A percentile compares a stretch with the other conserved stretches of the same genome.
phyloP scores from a whole-genome alignment of 257 asterid species.

The Salvia rosmarinus region DNA sequence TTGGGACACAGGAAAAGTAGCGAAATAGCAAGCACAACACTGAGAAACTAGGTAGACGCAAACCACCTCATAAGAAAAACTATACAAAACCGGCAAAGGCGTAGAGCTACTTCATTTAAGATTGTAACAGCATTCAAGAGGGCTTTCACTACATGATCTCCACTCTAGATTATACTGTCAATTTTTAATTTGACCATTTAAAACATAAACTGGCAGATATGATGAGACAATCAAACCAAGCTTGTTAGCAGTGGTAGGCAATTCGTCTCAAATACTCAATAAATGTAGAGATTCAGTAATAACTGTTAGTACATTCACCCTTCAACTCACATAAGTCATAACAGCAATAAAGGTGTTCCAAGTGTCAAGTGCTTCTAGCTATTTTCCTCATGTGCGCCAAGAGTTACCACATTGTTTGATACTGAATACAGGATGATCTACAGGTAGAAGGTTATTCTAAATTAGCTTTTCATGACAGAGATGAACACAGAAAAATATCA shows the following conservation, averaged over 20 bases:
- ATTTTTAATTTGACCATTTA: not conserved
- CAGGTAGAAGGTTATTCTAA: not conserved
- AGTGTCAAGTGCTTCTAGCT: not conserved
- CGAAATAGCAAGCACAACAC: not conserved
- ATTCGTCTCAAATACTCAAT: slow-evolving; percentile 3
- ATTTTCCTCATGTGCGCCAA: not conserved
- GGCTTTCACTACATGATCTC: not conserved
- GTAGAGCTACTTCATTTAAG: slow-evolving; percentile 15
- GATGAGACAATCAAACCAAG: slow-evolving; percentile 1
- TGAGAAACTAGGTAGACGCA: slow-evolving; percentile 2
- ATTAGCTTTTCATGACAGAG: not conserved
- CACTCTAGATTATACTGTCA: slow-evolving; percentile 5
- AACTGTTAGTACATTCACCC: not conserved
- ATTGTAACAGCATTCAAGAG: not conserved
- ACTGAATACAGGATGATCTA: not conserved
- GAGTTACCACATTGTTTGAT: not conserved
- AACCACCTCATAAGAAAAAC: not conserved
- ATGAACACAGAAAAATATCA: not conserved
- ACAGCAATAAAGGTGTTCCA: not conserved
- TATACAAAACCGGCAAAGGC: not conserved
- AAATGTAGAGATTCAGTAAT: slow-evolving; percentile 3
- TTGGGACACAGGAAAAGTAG: not conserved
- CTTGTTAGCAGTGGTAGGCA: slow-evolving; percentile 13
- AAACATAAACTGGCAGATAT: not conserved
- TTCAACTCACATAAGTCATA: slow-evolving; percentile 3